Base-by-base conservation (phyloP, 352 stramenopile genomes). In the Globisporangium uncinulatum region DNA sequence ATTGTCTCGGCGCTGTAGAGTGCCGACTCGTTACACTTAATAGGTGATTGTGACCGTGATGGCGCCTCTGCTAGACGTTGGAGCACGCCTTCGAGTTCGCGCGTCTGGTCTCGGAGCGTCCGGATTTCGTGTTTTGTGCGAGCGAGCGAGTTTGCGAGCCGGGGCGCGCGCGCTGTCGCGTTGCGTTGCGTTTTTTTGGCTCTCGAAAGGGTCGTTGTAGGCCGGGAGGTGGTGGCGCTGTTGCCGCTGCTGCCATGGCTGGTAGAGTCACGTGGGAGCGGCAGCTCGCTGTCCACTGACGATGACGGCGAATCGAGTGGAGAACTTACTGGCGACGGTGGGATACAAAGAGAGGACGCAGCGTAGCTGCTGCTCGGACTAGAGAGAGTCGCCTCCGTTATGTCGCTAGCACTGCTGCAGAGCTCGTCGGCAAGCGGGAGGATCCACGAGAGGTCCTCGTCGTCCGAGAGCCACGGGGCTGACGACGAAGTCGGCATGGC, bases 71-170 rank as follows among this genome's bases (percentile, higher is more conserved):
- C 55, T 2, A 77, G 57, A 19, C 66, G 62, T 19, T 46, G 24
- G 24, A 83, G 60, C 42, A 76, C 58, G 21, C 59, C 19, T 44
- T 76, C 62, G 14, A 83, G 60, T 37, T 77, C 66, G 21, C 29
- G 49, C 0, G 70, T 56, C 37, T 69, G 73, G 15, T 63, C 43
- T 15, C 70, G 68, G 13, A 83, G 51, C 31, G 66, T 72, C 15
- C 75, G 66, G 21, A 83, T 60, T 59, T 83, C 73, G 43, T 79
- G 65, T 36, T 83, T 83, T 3, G 42, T 47, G 42, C 42, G 42
- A 59, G 61, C 24, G 63, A 64, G 4, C 59, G 63, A 37, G 63
- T 63, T 21, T 39, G 62, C 56, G 50, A 47, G 42, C 42, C 10
- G 20, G 17, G 42, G 42, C 42, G 21, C 2, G 15, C 42, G 17